phyloP scores from a whole-genome alignment of 2,329 filamentous ascomycete genomes.

The Penicillium brevicompactum region DNA sequence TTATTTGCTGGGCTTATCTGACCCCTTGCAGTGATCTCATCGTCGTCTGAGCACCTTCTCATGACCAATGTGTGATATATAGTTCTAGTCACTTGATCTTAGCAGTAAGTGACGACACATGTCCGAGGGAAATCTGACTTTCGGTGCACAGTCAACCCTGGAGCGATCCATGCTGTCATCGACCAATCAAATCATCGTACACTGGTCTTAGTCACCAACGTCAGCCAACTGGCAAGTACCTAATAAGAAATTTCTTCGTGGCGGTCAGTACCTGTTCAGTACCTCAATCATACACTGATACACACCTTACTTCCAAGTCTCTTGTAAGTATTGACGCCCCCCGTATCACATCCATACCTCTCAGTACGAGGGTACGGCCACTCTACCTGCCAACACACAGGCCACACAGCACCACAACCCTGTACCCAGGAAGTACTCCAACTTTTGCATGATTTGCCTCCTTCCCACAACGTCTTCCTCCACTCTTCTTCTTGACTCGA shows the following conservation, averaged over 20 bases:
- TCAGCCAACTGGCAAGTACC: constrained; percentile 18
- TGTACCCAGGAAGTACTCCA: constrained; percentile 12
- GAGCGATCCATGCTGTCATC: no score
- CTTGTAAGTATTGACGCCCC: background rate
- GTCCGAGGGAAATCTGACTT: background rate
- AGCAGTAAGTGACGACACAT: constrained; percentile 3
- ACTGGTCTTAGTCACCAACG: constrained; percentile 18
- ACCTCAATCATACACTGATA: background rate
- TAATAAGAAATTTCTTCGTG: constrained; percentile 18
- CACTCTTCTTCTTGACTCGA: constrained; percentile 19
- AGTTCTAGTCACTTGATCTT: background rate
- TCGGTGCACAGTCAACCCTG: background rate
- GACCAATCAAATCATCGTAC: constrained; percentile 6
- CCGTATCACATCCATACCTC: background rate
- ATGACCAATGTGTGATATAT: background rate
- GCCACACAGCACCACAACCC: constrained; percentile 11
- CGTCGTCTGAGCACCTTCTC: background rate
- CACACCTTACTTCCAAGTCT: background rate
- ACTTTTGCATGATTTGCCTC: constrained; percentile 30
- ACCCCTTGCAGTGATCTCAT: background rate
- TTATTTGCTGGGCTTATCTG: background rate
- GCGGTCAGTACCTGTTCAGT: constrained; percentile 10
- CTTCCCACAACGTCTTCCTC: constrained; percentile 25
- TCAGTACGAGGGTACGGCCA: background rate
- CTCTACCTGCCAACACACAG: constrained; percentile 5